Evolutionary conservation across 306 rosid species (phyloP).

Genomic region (Corylus americana): DNA sequence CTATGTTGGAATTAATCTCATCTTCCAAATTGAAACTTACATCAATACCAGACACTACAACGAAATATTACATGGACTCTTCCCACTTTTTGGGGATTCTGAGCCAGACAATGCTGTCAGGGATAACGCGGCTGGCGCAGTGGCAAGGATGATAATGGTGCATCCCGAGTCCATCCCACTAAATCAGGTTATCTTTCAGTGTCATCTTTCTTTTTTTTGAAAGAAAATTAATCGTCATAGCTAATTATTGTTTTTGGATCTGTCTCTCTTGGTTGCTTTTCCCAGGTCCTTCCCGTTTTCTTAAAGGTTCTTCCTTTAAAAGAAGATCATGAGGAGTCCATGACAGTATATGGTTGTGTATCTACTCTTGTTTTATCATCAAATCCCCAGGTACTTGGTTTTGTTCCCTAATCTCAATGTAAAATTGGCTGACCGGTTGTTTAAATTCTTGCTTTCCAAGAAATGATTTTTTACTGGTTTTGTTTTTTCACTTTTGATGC

Average conservation of each 20-base stretch:
- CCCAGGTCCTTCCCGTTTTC: constrained; percentile 92
- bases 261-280: constrained; percentile 28
- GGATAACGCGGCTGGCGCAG: constrained; percentile 99
- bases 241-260: constrained; percentile 16
- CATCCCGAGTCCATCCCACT: constrained; percentile 91
- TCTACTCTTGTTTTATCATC: constrained; percentile 82
- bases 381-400: constrained; percentile 72
- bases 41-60: constrained; percentile 67
- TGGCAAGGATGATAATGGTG: constrained; percentile 98
- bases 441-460: constrained; percentile 15
- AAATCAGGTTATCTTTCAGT: constrained; percentile 61
- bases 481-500: constrained; percentile 32
- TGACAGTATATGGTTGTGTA: constrained; percentile 84
- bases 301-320: constrained; percentile 86
- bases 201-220: constrained; percentile 5
- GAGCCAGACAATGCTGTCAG: constrained; percentile 96
- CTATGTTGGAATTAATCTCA: not conserved
- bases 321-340: constrained; percentile 95
- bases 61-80: constrained; percentile 76
- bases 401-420: constrained; percentile 11
- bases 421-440: not conserved
- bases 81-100: constrained; percentile 90
- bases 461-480: constrained; percentile 15
- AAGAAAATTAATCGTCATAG: not conserved
- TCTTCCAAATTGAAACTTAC: constrained; percentile 16